These are phyloP conservation scores for Salvia rosmarinus DNA, from an alignment of 257 asterid species.

Conservation along the genomic window DNA sequence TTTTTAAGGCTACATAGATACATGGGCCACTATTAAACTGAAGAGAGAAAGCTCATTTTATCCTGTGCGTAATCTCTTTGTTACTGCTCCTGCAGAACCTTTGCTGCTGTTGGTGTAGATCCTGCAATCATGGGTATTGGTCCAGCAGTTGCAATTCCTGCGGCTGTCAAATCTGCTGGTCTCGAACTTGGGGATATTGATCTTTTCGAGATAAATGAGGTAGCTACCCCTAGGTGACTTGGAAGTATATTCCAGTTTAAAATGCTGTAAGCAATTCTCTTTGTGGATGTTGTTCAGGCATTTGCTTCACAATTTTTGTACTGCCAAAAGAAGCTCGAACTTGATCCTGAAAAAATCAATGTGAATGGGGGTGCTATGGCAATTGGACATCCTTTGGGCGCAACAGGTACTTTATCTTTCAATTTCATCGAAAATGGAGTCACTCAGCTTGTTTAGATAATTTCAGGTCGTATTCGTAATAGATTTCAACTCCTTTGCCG, in stretches of 20 bases:
- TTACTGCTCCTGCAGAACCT: slow-evolving; percentile 60
- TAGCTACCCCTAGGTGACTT: slow-evolving; percentile 22
- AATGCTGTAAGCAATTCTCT: slow-evolving; percentile 8
- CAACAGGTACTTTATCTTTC: slow-evolving; percentile 62
- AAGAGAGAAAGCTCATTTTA: slow-evolving; percentile 13
- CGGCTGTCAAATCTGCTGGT: slow-evolving; percentile 97
- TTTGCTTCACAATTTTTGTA: slow-evolving; percentile 91
- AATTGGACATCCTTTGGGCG: slow-evolving; percentile 95
- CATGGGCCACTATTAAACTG: neutral
- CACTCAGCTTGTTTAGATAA: slow-evolving; percentile 3
- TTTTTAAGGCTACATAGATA: neutral
- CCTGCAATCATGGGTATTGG: slow-evolving; percentile 98
- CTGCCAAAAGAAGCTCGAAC: slow-evolving; percentile 93
- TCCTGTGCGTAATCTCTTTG: slow-evolving; percentile 1
- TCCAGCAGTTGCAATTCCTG: slow-evolving; percentile 99
- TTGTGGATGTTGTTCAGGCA: slow-evolving; percentile 58
- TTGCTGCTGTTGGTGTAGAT: slow-evolving; percentile 97
- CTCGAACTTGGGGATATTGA: slow-evolving; percentile 88
- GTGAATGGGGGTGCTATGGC: slow-evolving; percentile 99
- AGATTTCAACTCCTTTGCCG: neutral
- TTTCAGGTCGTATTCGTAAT: neutral
- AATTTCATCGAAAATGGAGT: neutral
- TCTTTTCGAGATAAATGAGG: slow-evolving; percentile 98
- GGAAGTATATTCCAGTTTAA: neutral
- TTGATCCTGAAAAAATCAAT: slow-evolving; percentile 91